phyloP scores from a whole-genome alignment of 2,329 filamentous ascomycete species.

The Xylariomycetidae sp. region DNA sequence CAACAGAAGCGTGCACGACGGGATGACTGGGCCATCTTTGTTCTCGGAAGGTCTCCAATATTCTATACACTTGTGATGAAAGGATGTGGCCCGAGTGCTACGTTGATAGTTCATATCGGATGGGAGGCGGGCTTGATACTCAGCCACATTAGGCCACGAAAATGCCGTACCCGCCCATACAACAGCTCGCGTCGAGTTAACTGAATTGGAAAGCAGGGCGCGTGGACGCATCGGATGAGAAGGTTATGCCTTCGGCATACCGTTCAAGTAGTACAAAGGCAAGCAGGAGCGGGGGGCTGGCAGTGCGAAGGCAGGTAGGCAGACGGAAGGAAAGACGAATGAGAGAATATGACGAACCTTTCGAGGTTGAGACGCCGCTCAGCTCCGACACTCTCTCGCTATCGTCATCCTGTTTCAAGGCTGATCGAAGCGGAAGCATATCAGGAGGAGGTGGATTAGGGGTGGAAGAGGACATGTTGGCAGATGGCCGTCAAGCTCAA shows the following conservation, averaged over 20 bases:
- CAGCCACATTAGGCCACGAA: too few relatives aligned
- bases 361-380: constrained; percentile 13
- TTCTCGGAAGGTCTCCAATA: not conserved
- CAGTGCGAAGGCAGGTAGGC: constrained; percentile 1
- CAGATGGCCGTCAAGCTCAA: too few relatives aligned
- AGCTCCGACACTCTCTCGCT: constrained; percentile 17
- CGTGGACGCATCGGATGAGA: not conserved
- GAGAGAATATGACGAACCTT: constrained; percentile 19
- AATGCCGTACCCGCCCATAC: too few relatives aligned
- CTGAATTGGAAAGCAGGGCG: not conserved
- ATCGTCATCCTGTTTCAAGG: constrained; percentile 27
- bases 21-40: constrained; percentile 1
- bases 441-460: constrained; percentile 15
- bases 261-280: constrained; percentile 2
- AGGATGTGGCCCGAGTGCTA: too few relatives aligned
- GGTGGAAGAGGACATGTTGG: constrained; percentile 19
- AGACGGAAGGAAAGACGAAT: constrained; percentile 4
- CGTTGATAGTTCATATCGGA: too few relatives aligned
- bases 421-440: constrained; percentile 22
- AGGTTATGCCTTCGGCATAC: not conserved
- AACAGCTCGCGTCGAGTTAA: too few relatives aligned
- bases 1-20: not conserved
- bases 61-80: too few relatives aligned
- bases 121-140: too few relatives aligned
- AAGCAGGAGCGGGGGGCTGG: constrained; percentile 1